Base-by-base conservation (phyloP, 441 rosid genomes). In the Viola pubescens region DNA sequence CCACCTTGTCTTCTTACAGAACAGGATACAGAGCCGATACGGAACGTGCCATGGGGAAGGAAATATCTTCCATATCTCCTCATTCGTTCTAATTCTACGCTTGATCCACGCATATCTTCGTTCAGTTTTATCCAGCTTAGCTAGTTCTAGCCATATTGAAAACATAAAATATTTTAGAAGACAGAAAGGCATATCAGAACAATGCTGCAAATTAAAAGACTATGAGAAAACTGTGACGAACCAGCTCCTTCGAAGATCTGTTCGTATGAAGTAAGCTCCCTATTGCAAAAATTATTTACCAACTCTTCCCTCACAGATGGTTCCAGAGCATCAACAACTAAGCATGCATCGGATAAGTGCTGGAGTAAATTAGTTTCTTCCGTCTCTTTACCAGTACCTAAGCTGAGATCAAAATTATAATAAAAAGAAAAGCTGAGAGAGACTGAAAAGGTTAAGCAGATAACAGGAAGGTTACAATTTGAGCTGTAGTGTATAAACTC, bases 241-340 rank as follows among this genome's bases (percentile, higher is more conserved):
- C 99, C 99, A 70, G 97, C 99, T 84, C 99, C 98, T 85, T 91
- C 97, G 71, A 91, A 94, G 56, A 94, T 94, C 75, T 94, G 98
- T 77, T 88, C 97, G 74, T 91, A 94, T 56, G 98, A 94, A 64
- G 92, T 94, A 65, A 94, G 92, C 81, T 94, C 99, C 77, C 94
- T 76, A 80, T 86, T 85, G 87, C 99, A 94, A 69, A 91, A 94
- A 69, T 84, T 94, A 79, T 94, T 94, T 63, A 91, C 99, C 81
- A 94, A 82, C 77, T 91, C 99, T 74, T 94, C 99, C 80, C 89
- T 82, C 73, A 94, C 99, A 68, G 99, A 94, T 70, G 98, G 94
- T 82, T 94, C 99, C 82, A 94, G 65, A 12, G 99, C 97, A 67
- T 94, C 89, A 76, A 94, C 99, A 57, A 94, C 99, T 68, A 94